Evolutionary conservation across 441 rosid genomes (phyloP).

Genomic region (Eruca vesicaria): DNA sequence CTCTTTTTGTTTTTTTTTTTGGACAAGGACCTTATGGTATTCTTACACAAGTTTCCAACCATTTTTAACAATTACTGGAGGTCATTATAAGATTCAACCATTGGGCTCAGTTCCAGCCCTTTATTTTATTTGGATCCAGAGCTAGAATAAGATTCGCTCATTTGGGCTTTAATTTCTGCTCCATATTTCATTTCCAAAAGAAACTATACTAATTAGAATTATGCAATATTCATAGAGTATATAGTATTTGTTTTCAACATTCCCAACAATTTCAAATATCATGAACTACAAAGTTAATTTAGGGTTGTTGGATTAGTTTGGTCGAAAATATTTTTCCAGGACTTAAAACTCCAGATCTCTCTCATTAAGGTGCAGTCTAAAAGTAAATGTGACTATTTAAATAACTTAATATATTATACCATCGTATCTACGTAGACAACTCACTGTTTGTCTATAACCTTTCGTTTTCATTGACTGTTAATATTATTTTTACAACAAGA

Average conservation of each 20-base stretch:
- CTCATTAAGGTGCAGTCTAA: neutral
- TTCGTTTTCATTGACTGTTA: slow-evolving; percentile 2
- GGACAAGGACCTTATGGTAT: neutral
- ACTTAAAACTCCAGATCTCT: neutral
- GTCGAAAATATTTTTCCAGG: neutral
- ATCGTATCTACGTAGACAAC: neutral
- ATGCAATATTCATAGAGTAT: neutral
- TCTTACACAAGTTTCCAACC: slow-evolving; percentile 2
- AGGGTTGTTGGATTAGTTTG: neutral
- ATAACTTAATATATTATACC: neutral
- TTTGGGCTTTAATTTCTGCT: neutral
- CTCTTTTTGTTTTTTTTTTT: too few relatives aligned
- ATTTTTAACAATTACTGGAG: neutral
- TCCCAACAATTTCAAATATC: neutral
- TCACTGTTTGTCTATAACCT: neutral
- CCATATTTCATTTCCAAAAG: neutral
- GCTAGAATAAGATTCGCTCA: neutral
- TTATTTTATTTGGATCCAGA: neutral
- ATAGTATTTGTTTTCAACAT: neutral
- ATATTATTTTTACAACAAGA: neutral
- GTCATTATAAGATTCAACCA: neutral
- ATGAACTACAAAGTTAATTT: neutral
- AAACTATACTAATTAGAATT: neutral
- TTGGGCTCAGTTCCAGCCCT: neutral
- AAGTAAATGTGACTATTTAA: slow-evolving; percentile 1